These are phyloP conservation scores for Aspergillus spinulosporus DNA, from an alignment of 2,329 filamentous ascomycete genomes.

Conservation along the genomic window DNA sequence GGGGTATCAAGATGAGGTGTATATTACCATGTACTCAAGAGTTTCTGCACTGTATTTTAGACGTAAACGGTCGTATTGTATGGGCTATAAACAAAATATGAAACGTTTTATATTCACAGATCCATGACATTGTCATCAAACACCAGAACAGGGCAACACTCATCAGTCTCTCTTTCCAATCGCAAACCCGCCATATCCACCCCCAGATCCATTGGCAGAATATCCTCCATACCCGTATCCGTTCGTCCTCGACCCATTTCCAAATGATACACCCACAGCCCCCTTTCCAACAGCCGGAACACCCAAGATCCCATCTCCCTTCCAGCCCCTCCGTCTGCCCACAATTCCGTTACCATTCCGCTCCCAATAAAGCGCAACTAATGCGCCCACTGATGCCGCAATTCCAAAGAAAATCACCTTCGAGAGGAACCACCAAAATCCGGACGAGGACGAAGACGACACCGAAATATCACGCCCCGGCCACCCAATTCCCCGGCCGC, in stretches of 20 bases:
- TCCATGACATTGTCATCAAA: neutral
- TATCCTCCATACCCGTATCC: constrained; percentile 62
- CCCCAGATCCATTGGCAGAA: constrained; percentile 36
- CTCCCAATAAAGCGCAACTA: constrained; percentile 42
- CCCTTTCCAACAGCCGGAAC: constrained; percentile 47
- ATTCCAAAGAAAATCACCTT: constrained; percentile 37
- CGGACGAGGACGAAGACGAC: constrained; percentile 12
- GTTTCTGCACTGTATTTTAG: constrained; percentile 1
- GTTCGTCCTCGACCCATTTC: constrained; percentile 55
- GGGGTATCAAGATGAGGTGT: constrained; percentile 14
- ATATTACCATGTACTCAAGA: constrained; percentile 14
- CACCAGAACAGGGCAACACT: neutral
- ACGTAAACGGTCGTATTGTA: neutral
- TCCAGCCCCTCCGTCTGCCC: constrained; percentile 32
- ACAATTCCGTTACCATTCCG: constrained; percentile 23
- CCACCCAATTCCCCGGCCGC: constrained; percentile 41
- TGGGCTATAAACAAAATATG: neutral
- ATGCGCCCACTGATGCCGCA: constrained; percentile 38
- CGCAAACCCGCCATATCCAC: constrained; percentile 38
- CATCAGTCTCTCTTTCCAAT: constrained; percentile 46
- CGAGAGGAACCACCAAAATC: constrained; percentile 28
- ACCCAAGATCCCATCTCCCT: constrained; percentile 51
- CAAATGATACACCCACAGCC: constrained; percentile 55
- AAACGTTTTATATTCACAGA: constrained; percentile 8
- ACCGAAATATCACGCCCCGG: constrained; percentile 20